Percentiles rank a stretch among this genome's conserved stretches.
Conservation (phyloP, 1,139 yeast genomes). For the Taphrina pruni region DNA sequence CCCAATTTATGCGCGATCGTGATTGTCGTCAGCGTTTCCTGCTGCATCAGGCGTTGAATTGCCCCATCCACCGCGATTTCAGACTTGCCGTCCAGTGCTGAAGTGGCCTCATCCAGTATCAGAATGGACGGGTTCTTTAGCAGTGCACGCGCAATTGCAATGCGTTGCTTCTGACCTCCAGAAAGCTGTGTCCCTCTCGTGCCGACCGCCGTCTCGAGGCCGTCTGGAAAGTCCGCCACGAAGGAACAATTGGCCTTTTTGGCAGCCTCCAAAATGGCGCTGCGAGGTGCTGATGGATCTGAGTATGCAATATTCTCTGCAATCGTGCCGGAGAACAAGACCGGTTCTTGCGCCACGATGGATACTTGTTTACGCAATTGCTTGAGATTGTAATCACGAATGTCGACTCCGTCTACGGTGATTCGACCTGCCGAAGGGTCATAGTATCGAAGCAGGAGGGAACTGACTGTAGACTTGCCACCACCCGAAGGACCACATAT, state of each 20-base stretch:
- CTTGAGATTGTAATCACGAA: constrained; percentile 72
- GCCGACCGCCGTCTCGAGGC: constrained; percentile 82
- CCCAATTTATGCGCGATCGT: constrained; percentile 92
- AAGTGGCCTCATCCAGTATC: constrained; percentile 70
- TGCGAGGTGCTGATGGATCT: constrained; percentile 61
- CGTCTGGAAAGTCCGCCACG: constrained; percentile 65
- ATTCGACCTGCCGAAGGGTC: constrained; percentile 74
- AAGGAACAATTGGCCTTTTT: constrained; percentile 81
- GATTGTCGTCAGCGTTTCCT: constrained; percentile 73
- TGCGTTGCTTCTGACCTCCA: constrained; percentile 86
- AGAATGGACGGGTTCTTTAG: constrained; percentile 74
- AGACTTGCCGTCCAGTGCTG: constrained; percentile 69
- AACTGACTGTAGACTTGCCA: constrained; percentile 84
- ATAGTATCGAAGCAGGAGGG: constrained; percentile 77
- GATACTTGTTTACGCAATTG: constrained; percentile 76
- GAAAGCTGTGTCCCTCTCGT: constrained; percentile 82
- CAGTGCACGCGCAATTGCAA: constrained; percentile 81
- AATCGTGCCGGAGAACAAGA: constrained; percentile 87
- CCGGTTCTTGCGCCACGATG: constrained; percentile 92
- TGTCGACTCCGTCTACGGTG: constrained; percentile 70
- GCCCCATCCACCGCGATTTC: constrained; percentile 81
- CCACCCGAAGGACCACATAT: constrained; percentile 96
- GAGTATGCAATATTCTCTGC: constrained; percentile 87
- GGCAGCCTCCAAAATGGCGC: constrained; percentile 74
- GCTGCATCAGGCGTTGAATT: constrained; percentile 64